phyloP scores from a whole-genome alignment of 495 filamentous ascomycete species.

The Wilcoxina mikolae region DNA sequence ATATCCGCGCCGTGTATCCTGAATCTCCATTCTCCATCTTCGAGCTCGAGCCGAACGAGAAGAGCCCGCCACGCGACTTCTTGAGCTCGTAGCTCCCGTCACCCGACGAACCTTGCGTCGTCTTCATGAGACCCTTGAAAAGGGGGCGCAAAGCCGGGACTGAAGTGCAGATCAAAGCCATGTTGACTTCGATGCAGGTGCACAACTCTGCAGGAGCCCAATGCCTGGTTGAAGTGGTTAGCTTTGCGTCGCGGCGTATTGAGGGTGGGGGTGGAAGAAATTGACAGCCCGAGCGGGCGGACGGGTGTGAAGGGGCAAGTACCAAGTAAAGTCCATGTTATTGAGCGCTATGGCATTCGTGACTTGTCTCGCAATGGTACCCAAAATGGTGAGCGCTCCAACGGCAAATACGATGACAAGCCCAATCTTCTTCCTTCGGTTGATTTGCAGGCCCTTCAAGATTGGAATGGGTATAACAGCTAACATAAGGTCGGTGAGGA shows the following conservation, averaged over 20 bases:
- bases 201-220: slow-evolving; percentile 1
- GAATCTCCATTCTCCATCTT: not conserved
- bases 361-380: slow-evolving; percentile 4
- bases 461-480: slow-evolving; percentile 14
- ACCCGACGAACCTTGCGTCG: not conserved
- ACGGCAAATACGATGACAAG: slow-evolving; percentile 5
- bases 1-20: not conserved
- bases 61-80: not conserved
- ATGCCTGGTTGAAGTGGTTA: not conserved
- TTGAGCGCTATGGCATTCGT: not conserved
- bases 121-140: not conserved
- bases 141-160: not conserved
- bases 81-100: not conserved
- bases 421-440: slow-evolving; percentile 12
- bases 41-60: not conserved
- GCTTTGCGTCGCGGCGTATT: not conserved
- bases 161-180: slow-evolving; percentile 1
- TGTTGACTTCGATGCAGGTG: slow-evolving; percentile 7
- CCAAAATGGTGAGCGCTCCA: not conserved
- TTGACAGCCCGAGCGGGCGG: not conserved
- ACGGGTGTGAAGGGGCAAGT: too few species aligned
- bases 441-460: slow-evolving; percentile 8
- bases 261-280: not conserved
- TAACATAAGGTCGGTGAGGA: slow-evolving; percentile 11
- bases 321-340: slow-evolving; percentile 7